A percentile compares a stretch with the other conserved stretches of the same genome.
phyloP scores from a whole-genome alignment of 352 stramenopile species.

The Globisporangium nunn region DNA sequence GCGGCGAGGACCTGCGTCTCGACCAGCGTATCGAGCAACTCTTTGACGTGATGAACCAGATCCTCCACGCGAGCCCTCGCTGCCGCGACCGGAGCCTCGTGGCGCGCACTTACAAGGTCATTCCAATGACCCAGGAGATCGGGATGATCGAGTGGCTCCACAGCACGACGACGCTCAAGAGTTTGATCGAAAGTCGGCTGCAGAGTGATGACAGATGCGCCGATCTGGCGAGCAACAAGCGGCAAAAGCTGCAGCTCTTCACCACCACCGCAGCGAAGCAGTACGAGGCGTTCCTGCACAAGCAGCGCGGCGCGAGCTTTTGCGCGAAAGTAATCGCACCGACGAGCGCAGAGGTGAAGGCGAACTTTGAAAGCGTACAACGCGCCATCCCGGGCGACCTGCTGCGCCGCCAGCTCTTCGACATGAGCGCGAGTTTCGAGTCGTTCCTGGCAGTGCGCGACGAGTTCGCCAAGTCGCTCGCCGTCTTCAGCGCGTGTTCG shows the following conservation, averaged over 20 bases:
- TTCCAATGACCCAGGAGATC: slow-evolving; percentile 82
- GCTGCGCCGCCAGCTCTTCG: slow-evolving; percentile 68
- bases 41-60: slow-evolving; percentile 89
- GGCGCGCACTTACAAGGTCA: slow-evolving; percentile 80
- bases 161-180: slow-evolving; percentile 70
- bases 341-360: slow-evolving; percentile 35
- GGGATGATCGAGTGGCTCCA: slow-evolving; percentile 82
- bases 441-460: slow-evolving; percentile 78
- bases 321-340: slow-evolving; percentile 61
- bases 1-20: slow-evolving; percentile 87
- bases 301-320: slow-evolving; percentile 62
- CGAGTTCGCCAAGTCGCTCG: slow-evolving; percentile 78
- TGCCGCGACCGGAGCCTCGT: slow-evolving; percentile 62
- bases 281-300: slow-evolving; percentile 70
- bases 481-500: slow-evolving; percentile 78
- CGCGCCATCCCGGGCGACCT: slow-evolving; percentile 65
- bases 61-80: slow-evolving; percentile 53
- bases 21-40: slow-evolving; percentile 91
- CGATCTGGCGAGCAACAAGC: slow-evolving; percentile 62
- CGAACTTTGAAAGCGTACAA: slow-evolving; percentile 53
- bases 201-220: slow-evolving; percentile 50
- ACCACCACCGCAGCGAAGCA: slow-evolving; percentile 64
- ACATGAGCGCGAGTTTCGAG: slow-evolving; percentile 65
- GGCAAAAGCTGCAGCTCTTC: slow-evolving; percentile 61
- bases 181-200: slow-evolving; percentile 68